These are phyloP conservation scores for Daldinia grandis DNA, from an alignment of 495 filamentous ascomycete genomes.

Conservation along the genomic window DNA sequence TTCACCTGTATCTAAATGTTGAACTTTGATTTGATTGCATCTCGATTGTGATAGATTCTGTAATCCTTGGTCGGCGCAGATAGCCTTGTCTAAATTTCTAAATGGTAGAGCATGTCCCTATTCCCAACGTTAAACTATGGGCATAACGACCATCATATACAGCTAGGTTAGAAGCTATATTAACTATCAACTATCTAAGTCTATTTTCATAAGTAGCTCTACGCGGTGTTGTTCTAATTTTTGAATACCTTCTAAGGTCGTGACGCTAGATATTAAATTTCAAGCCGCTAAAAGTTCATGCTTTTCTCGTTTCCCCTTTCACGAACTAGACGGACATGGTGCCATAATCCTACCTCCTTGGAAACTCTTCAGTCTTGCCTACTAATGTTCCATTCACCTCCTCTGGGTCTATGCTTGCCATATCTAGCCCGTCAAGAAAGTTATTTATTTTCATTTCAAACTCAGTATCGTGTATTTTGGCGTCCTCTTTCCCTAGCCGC, in stretches of 20 bases:
- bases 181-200: background rate
- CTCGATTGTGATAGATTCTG: background rate
- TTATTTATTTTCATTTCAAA: too few relatives aligned
- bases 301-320: background rate
- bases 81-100: background rate
- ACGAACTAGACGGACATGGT: background rate
- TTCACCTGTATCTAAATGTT: background rate
- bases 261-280: constrained; percentile 4
- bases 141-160: background rate
- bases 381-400: background rate
- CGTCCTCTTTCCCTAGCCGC: too few relatives aligned
- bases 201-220: background rate
- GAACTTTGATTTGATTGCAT: background rate
- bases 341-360: background rate
- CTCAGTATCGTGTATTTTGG: too few relatives aligned
- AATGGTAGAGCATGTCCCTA: background rate
- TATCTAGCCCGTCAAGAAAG: background rate
- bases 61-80: background rate
- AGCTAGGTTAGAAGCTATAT: background rate
- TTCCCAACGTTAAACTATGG: background rate
- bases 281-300: constrained; percentile 7
- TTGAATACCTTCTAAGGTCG: background rate
- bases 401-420: background rate
- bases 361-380: background rate
- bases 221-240: background rate